Base-by-base conservation (phyloP, 169 alveolate species). In the Plasmodium berghei region DNA sequence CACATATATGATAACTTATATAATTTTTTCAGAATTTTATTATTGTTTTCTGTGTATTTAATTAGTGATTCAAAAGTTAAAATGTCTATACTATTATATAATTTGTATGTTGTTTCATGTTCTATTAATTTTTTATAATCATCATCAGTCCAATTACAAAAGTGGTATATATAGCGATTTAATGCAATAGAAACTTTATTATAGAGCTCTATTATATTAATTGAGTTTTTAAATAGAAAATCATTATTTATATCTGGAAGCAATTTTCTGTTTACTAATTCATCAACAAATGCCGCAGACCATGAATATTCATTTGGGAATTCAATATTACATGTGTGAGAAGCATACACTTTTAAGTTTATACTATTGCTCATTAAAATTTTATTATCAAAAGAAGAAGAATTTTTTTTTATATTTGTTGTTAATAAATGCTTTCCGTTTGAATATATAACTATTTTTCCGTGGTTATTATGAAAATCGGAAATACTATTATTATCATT, bases 251-350 rank as follows among this genome's bases (percentile, higher is more conserved):
- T 70, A 40, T 86, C 75, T 86, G 87, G 75, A 42, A 86, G 59
- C 61, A 86, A 72, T 86, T 71, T 86, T 70, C 75, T 86, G 16
- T 59, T 69, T 59, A 86, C 87, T 71, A 86, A 48, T 45, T 86
- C 91, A 4, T 86, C 62, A 14, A 86, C 91, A 72, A 86, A 86
- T 56, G 91, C 75, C 6, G 86, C 59, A 6, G 91, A 86, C 87
- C 91, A 86, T 55, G 10, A 42, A 34, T 73, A 86, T 45, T 86
- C 91, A 52, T 72, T 86, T 59, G 91, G 91, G 12, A 86, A 86
- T 42, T 86, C 91, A 86, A 71, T 56, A 42, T 40, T 22, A 42
- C 91, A 86, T 18, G 77, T 86, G 20, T 87, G 91, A 5, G 91
- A 86, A 18, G 87, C 72, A 66, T 42, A 86, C 26, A 86, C 91